Base-by-base conservation (phyloP, 495 filamentous ascomycete species). In the Neurospora sp. region DNA sequence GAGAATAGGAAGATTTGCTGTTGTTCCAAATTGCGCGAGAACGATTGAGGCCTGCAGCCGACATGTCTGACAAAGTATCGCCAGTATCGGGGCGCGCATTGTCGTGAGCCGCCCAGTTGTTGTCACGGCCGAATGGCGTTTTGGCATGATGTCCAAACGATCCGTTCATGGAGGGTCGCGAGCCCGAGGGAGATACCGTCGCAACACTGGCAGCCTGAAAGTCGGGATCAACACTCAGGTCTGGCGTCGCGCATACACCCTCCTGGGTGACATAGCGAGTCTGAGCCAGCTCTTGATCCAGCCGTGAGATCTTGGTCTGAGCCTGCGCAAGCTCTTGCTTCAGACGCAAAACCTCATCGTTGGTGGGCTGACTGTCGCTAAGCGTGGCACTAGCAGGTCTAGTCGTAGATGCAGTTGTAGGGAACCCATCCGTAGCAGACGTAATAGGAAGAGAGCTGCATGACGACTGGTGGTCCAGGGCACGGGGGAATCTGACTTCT, bases 251-350 rank as follows among this genome's bases (percentile, higher is more conserved):
- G 53, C 77, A 75, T 39, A 61, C 82, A 72, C 53, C 74, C 45
- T 78, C 77, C 61, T 76, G 76, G 68, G 89, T 89, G 77, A 89
- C 72, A 37, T 75, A 88, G 59, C 93, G 92, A 10, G 86, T 91
- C 73, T 95, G 91, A 37, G 91, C 86, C 71, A 98, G 87, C 80
- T 98, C 93, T 72, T 94, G 89, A 74, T 93, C 93, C 81, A 97
- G 91, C 20, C 89, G 86, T 71, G 89, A 91, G 79, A 99, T 94
- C 74, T 90, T 91, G 76, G 87, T 89, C 75, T 92, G 91, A 31
- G 94, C 93, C 74, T 87, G 89, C 71, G 91, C 88, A 16, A 99
- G 87, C 81, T 98, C 91, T 71, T 96, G 85, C 80, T 88, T 88
- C 69, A 88, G 79, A 40, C 84, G 84, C 70, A 85, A 74, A 42